Conservation (phyloP, 108 stramenopile species). For the Aureococcus anophagefferens region DNA sequence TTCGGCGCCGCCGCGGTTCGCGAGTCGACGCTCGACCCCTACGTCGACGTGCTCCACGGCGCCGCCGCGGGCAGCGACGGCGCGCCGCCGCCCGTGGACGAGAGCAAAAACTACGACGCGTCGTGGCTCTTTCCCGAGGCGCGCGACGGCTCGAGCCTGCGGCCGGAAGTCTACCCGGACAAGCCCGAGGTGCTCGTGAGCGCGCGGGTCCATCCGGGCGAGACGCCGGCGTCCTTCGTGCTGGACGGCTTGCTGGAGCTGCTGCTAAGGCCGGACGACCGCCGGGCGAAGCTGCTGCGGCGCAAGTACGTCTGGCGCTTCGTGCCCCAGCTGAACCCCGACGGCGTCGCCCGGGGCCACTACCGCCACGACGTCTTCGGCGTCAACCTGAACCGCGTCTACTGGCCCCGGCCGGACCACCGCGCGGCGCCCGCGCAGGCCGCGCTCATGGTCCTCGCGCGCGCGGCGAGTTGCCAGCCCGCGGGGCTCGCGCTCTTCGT, state of each 20-base stretch:
- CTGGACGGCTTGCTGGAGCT: slow-evolving; percentile 42
- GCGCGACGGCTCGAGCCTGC: not conserved
- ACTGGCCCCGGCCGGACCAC: slow-evolving; percentile 12
- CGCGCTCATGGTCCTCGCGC: not conserved
- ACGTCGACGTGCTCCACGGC: not conserved
- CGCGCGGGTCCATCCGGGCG: slow-evolving; percentile 57
- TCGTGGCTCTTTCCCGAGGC: not conserved
- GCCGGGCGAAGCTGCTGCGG: slow-evolving; percentile 32
- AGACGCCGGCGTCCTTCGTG: slow-evolving; percentile 47
- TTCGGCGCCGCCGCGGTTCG: not conserved
- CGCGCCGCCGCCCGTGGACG: no score
- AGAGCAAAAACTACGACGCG: no score
- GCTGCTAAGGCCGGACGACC: slow-evolving; percentile 29
- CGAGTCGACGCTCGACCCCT: not conserved
- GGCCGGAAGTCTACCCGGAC: not conserved
- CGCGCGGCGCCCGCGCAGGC: not conserved
- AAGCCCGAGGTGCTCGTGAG: slow-evolving; percentile 27
- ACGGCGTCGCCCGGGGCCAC: slow-evolving; percentile 52
- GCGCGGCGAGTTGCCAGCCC: not conserved
- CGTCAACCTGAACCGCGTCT: slow-evolving; percentile 52
- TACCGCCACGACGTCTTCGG: slow-evolving; percentile 49
- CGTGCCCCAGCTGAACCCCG: slow-evolving; percentile 52
- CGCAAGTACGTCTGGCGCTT: slow-evolving; percentile 39
- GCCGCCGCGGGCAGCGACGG: no score
- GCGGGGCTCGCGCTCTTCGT: slow-evolving; percentile 31